Percentiles rank a stretch among this genome's conserved stretches.
These are phyloP conservation scores for Lentinula novae-zelandiae DNA, from an alignment of 1,284 basidiomycete species.

Conservation along the genomic window DNA sequence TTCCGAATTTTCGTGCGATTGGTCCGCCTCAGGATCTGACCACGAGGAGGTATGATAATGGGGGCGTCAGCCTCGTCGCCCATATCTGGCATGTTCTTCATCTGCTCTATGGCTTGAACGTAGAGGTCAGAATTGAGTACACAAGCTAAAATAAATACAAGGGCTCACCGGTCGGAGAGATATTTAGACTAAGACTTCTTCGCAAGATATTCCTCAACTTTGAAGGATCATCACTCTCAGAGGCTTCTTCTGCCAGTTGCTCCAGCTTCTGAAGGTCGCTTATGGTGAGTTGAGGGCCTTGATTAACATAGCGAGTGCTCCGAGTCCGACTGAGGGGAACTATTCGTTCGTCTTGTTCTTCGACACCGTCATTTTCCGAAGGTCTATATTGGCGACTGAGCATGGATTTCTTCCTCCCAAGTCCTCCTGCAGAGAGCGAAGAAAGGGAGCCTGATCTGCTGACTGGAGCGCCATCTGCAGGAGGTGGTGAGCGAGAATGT, in stretches of 20 bases:
- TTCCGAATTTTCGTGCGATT: conserved; percentile 96
- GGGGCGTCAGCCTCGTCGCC: conserved; percentile 83
- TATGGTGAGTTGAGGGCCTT: conserved; percentile 79
- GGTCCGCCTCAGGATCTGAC: conserved; percentile 85
- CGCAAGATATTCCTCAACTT: conserved; percentile 80
- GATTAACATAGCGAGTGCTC: conserved; percentile 57
- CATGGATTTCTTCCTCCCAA: conserved; percentile 85
- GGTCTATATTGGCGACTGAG: conserved; percentile 86
- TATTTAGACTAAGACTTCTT: conserved; percentile 85
- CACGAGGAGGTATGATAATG: conserved; percentile 85
- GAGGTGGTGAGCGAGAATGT: conserved; percentile 66
- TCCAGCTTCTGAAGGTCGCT: conserved; percentile 91
- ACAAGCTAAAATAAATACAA: conserved; percentile 7
- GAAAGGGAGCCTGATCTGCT: conserved; percentile 31
- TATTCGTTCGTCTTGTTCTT: conserved; percentile 54
- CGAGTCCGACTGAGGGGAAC: conserved; percentile 69
- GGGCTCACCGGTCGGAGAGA: conserved; percentile 77
- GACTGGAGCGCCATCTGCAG: conserved; percentile 40
- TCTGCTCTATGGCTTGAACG: conserved; percentile 54
- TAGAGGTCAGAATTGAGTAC: conserved; percentile 14
- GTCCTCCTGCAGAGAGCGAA: conserved; percentile 31
- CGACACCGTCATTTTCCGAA: conserved; percentile 68
- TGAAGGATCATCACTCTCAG: conserved; percentile 79
- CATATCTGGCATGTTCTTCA: conserved; percentile 63
- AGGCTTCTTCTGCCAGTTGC: conserved; percentile 86